Base-by-base conservation (phyloP, 1,139 yeast genomes). In the Hyphopichia khmerensis region DNA sequence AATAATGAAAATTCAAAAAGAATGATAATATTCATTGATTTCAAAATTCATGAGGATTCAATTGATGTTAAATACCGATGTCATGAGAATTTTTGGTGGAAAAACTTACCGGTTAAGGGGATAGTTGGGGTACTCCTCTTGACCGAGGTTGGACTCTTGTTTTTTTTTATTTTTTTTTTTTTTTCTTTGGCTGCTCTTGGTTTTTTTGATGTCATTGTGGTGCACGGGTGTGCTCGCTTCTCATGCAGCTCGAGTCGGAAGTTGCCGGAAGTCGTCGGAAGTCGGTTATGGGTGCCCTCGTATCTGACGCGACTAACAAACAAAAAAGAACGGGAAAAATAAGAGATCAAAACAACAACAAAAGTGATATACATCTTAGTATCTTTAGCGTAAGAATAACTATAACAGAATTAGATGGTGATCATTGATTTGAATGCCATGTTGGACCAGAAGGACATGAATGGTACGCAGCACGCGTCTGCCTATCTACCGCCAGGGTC, bases 71-170 rank as follows among this genome's bases (percentile, higher is more conserved):
- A 17, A 33, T 14, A 18, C 24, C 15, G n/a, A 21, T 21, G 24
- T 21, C 36, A 21, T 23, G 36, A 14, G 29, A 26, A 26, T 26
- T 27, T 35, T 34, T 35, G 11, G 19, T 35, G 30, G 15, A 19
- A 21, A 8, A 21, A 24, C 26, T 24, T 35, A 15, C 23, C 38
- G 38, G 38, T 35, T 35, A n/a, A 35, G 38, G 31, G 38, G 38
- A 35, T 11, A 21, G 15, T 35, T 35, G 38, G 31, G 29, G 29
- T 15, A 35, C 18, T 35, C 38, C 38, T 8, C 38, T 35, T 35
- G 38, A 35, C 38, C 38, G 38, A 35, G 38, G 38, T 4, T 15
- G 34, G 19, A 31, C 11, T 14, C 19, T 31, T 31, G 11, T 14
- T 11, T n/a, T 27, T 27, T 21, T n/a, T n/a, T n/a, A n/a, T n/a